phyloP scores from a whole-genome alignment of 257 asterid species.

The Scutellaria minor region DNA sequence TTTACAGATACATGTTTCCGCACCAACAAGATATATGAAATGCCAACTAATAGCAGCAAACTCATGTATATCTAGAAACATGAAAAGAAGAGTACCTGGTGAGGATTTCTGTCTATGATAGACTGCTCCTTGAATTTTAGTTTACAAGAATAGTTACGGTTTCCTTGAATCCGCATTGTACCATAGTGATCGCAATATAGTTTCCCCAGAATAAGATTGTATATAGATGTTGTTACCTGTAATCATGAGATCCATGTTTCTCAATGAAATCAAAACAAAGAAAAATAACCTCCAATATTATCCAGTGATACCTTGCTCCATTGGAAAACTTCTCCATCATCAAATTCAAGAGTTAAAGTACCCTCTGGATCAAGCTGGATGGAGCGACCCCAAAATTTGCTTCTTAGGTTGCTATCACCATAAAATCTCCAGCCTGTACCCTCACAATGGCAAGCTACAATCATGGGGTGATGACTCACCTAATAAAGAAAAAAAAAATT shows the following conservation, averaged over 20 bases:
- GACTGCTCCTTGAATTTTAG: slow-evolving; percentile 97
- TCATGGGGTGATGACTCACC: slow-evolving; percentile 99
- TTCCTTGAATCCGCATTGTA: slow-evolving; percentile 92
- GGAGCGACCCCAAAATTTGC: slow-evolving; percentile 99
- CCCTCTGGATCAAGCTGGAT: slow-evolving; percentile 98
- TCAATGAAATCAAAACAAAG: slow-evolving; percentile 10
- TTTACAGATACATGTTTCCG: neutral
- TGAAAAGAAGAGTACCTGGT: slow-evolving; percentile 59
- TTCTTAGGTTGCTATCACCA: slow-evolving; percentile 93
- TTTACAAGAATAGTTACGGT: slow-evolving; percentile 71
- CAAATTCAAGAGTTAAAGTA: slow-evolving; percentile 82
- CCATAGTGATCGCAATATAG: slow-evolving; percentile 95
- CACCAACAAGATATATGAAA: neutral
- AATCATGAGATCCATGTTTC: slow-evolving; percentile 28
- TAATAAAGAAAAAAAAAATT: slow-evolving; percentile 42
- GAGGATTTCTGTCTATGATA: slow-evolving; percentile 90
- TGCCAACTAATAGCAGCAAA: slow-evolving; percentile 7
- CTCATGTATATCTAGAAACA: neutral
- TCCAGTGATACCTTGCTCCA: slow-evolving; percentile 82
- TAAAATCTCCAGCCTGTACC: slow-evolving; percentile 95
- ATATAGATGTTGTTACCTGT: slow-evolving; percentile 95
- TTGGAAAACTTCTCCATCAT: slow-evolving; percentile 89
- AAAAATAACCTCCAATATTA: neutral
- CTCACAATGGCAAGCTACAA: slow-evolving; percentile 96
- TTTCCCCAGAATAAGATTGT: slow-evolving; percentile 97